Evolutionary conservation across 208 protist species (phyloP), one percentile per base, ranked within the genome.

Genomic region (Trypanosoma lewisi): DNA sequence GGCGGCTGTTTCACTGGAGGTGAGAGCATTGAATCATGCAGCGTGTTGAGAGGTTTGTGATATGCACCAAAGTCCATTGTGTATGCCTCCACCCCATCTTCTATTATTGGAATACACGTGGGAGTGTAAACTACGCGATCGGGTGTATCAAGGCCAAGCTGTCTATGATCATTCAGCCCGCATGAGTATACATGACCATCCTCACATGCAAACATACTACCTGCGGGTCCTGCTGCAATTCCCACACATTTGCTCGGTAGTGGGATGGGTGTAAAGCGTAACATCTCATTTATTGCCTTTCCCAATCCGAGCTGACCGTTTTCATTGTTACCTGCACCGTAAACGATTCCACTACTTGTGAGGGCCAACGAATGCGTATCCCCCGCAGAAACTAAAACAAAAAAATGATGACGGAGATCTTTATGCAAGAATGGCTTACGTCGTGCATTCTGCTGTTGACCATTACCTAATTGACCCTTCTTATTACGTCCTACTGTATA

Each of bases 141-240:
- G 6, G 55, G 30, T 3, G 73, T 74, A n/a, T 88, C 82, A 16
- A 96, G 39, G 1, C 91, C 91, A 37, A 96, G 83, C 74, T 93
- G 91, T 68, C 77, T 78, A 62, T 82, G 63, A 65, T 89, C 79
- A 67, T 96, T 96, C 16, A 85, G 48, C 2, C 91, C 91, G 55
- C 85, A 92, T 2, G 78, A 72, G 36, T 89, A 84, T 25, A 96
- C 82, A 28, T 66, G 67, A 31, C 88, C 86, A 48, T 88, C 70
- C 30, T 87, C 80, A 63, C 80, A 89, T 49, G 85, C 84, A 74
- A 96, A 93, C 82, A 94, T 89, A 66, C 87, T 94, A 2, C 82
- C 81, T 2, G 62, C 67, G 5, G 91, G 86, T 4, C 91, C 91
- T 12, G 85, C 84, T 0, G 86, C 86, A 36, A 94, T 87, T 23